Evolutionary conservation across 129 eudicot genomes (phyloP), one percentile per base, ranked within the genome.

Genomic region (Arctium minus): DNA sequence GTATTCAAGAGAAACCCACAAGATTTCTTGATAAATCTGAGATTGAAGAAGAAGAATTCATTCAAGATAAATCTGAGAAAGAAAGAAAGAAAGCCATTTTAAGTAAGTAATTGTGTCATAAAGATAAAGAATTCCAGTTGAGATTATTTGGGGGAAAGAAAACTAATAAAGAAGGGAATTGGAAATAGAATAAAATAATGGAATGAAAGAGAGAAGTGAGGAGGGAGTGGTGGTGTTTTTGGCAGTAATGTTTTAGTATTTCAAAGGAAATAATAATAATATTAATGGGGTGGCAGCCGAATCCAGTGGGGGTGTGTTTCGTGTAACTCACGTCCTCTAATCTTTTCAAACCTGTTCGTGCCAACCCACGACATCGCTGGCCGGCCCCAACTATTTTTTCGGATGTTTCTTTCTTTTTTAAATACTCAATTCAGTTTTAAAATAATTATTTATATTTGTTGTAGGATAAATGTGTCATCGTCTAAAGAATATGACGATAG

Each of bases 341-440:
- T 71, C 56, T 80, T 36, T 39, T 42, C 15, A 70, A 80, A 32
- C 18, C 4, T 65, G 70, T 75, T 84, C 70, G 87, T 84, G 87
- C 42, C 87, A 84, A 79, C 87, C 87, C 80, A 84, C 80, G 75
- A 79, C 74, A 73, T 79, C 80, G 87, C 87, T 79, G 84, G 84
- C 84, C 35, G 84, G 76, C 44, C 87, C 87, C 87, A 79, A 3
- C 29, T 46, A 33, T 42, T 75, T 73, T 74, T 18, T 6, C 7
- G 53, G 53, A 44, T 44, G 53, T 44, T 44, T 44, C 53, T 37
- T 37, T 37, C 3, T 4, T 44, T 44, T 44, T 44, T 0, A 40
- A 0, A 40, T 40, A 40, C 8, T 0, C 8, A 40, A 22, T 22
- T 22, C 27, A 22, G 27, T 22, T 22, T 22, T 22, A 22, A 22